phyloP scores from a whole-genome alignment of 768 basidiomycete genomes.

The Infundibulicybe gibba region DNA sequence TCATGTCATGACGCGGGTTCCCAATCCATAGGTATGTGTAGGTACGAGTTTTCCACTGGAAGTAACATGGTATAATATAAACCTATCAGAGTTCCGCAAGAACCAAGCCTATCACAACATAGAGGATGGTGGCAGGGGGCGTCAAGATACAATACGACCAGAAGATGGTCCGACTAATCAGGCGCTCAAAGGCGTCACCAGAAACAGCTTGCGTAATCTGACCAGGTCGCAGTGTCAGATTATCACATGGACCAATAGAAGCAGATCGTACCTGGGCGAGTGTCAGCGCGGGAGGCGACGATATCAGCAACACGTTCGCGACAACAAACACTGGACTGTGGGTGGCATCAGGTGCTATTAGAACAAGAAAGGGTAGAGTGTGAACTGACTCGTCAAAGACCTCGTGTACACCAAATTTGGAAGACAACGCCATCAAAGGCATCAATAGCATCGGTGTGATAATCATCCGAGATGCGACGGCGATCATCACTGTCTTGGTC shows the following conservation, averaged over 20 bases:
- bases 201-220: conserved; percentile 81
- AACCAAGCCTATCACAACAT: conserved; percentile 72
- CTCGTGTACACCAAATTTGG: conserved; percentile 51
- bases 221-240: background rate
- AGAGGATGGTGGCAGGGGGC: conserved; percentile 76
- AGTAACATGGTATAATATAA: too few relatives aligned
- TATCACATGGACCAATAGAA: conserved; percentile 1
- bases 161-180: conserved; percentile 89
- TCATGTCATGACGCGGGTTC: too few relatives aligned
- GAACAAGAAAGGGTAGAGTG: conserved; percentile 2
- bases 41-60: too few relatives aligned
- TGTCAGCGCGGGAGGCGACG: conserved; percentile 72
- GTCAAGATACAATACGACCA: conserved; percentile 91
- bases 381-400: conserved; percentile 74
- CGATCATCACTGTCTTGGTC: conserved; percentile 77
- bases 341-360: conserved; percentile 1
- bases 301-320: conserved; percentile 77
- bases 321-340: conserved; percentile 83
- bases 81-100: conserved; percentile 53
- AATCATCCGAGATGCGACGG: conserved; percentile 84
- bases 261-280: conserved; percentile 46
- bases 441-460: conserved; percentile 76
- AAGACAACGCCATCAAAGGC: conserved; percentile 67
- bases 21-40: too few relatives aligned
- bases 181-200: conserved; percentile 86